A percentile compares a stretch with the other conserved stretches of the same genome.
These are phyloP conservation scores for Pythium brassicae DNA, from an alignment of 352 stramenopile genomes.

Conservation along the genomic window DNA sequence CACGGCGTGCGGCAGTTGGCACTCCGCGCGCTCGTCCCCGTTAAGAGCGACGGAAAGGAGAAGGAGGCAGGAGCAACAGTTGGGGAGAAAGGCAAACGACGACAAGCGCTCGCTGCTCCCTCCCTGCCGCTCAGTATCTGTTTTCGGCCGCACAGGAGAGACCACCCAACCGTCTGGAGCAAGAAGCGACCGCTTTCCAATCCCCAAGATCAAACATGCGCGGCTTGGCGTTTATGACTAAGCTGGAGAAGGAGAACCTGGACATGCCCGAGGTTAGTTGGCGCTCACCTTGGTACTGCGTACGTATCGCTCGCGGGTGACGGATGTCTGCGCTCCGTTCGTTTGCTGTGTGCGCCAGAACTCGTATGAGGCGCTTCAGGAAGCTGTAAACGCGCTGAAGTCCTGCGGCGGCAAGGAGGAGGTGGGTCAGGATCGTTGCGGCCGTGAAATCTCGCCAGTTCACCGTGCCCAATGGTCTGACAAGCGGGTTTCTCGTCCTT, in stretches of 20 bases:
- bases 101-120: not conserved
- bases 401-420: slow-evolving; percentile 25
- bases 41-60: slow-evolving; percentile 1
- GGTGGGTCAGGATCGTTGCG: slow-evolving; percentile 1
- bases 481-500: not conserved
- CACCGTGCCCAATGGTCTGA: not conserved
- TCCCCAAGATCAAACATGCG: slow-evolving; percentile 5
- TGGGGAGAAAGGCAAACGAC: not conserved
- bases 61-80: not conserved
- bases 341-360: slow-evolving; percentile 20
- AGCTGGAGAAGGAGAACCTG: slow-evolving; percentile 37
- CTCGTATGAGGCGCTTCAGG: slow-evolving; percentile 29
- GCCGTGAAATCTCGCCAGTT: not conserved
- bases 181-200: slow-evolving; percentile 1
- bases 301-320: not conserved
- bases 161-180: not conserved
- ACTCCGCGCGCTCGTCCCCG: not conserved
- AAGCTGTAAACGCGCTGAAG: slow-evolving; percentile 27
- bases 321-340: not conserved
- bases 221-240: slow-evolving; percentile 28
- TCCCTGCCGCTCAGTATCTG: not conserved
- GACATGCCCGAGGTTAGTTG: slow-evolving; percentile 26
- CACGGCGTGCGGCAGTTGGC: not conserved
- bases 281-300: not conserved
- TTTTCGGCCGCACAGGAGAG: not conserved